These are phyloP conservation scores for Melampsora abietis-canadensis DNA, from an alignment of 1,284 basidiomycete genomes.

Conservation along the genomic window DNA sequence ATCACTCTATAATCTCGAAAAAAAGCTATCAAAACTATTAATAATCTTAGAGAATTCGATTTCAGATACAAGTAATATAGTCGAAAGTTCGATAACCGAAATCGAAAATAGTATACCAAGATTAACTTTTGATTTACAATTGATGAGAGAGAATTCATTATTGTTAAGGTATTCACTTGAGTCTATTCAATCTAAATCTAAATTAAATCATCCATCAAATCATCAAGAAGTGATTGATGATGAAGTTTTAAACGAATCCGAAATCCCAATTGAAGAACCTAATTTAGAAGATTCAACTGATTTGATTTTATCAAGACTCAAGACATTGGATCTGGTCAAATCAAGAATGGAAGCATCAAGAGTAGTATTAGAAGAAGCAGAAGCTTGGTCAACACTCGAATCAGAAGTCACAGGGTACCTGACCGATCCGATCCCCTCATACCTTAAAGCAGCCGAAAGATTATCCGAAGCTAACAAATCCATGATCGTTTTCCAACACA, in stretches of 20 bases:
- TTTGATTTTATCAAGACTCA: conserved; percentile 65
- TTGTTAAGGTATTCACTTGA: conserved; percentile 66
- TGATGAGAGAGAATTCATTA: conserved; percentile 83
- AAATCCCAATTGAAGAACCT: conserved; percentile 17
- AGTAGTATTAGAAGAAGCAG: conserved; percentile 80
- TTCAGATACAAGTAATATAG: conserved; percentile 75
- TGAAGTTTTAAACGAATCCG: conserved; percentile 53
- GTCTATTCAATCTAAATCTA: conserved; percentile 59
- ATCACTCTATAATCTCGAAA: conserved; percentile 66
- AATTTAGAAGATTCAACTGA: conserved; percentile 45
- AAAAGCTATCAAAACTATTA: conserved; percentile 68
- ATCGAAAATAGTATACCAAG: conserved; percentile 81
- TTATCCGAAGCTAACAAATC: conserved; percentile 78
- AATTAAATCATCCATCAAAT: conserved; percentile 45
- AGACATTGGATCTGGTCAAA: conserved; percentile 75
- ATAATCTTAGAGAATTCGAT: conserved; percentile 73
- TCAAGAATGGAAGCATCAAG: conserved; percentile 77
- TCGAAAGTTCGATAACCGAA: conserved; percentile 83
- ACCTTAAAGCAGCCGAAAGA: conserved; percentile 79
- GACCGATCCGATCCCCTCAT: conserved; percentile 64
- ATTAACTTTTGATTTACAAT: conserved; percentile 85
- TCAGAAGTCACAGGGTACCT: conserved; percentile 79
- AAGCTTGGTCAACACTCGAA: conserved; percentile 90
- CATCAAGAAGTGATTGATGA: not conserved
- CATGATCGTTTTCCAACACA: conserved; percentile 85